Conservation (phyloP, 495 filamentous ascomycete genomes). For the Podospora pseudocomata region DNA sequence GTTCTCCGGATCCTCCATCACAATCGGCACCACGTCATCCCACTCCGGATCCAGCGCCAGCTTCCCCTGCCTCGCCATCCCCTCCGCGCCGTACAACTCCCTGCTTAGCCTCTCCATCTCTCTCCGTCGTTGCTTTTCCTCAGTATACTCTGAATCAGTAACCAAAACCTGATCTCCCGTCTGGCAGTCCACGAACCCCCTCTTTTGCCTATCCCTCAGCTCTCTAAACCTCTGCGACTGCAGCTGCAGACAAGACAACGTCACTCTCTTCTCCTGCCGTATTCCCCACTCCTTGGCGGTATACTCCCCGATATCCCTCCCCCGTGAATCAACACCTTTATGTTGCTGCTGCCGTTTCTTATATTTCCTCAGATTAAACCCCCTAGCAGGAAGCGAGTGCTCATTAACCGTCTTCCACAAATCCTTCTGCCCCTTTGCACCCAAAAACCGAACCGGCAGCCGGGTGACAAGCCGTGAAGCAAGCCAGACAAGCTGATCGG, state of each 20-base stretch:
- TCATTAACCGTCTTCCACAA: constrained; percentile 48
- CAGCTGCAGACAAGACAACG: constrained; percentile 29
- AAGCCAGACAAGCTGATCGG: constrained; percentile 38
- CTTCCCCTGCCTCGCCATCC: constrained; percentile 30
- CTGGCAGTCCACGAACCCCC: constrained; percentile 19
- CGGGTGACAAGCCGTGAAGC: constrained; percentile 28
- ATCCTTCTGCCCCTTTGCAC: constrained; percentile 45
- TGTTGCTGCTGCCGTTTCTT: not conserved
- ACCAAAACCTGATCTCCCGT: constrained; percentile 16
- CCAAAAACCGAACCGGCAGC: constrained; percentile 22
- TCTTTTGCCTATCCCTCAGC: constrained; percentile 25
- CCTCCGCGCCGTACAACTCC: constrained; percentile 41
- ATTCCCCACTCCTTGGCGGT: constrained; percentile 37
- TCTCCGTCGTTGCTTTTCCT: constrained; percentile 41
- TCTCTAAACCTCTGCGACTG: constrained; percentile 31
- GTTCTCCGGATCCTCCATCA: constrained; percentile 72
- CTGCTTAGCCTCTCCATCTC: constrained; percentile 42
- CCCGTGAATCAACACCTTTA: constrained; percentile 12
- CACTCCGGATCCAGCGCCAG: constrained; percentile 73
- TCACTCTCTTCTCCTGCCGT: constrained; percentile 27
- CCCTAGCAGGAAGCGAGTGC: not conserved
- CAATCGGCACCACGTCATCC: constrained; percentile 79
- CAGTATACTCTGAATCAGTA: constrained; percentile 40
- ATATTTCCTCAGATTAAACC: not conserved
- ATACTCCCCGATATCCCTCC: constrained; percentile 40